phyloP scores from a whole-genome alignment of 2,329 filamentous ascomycete species.

The Fusarium neocosmosporiellum region DNA sequence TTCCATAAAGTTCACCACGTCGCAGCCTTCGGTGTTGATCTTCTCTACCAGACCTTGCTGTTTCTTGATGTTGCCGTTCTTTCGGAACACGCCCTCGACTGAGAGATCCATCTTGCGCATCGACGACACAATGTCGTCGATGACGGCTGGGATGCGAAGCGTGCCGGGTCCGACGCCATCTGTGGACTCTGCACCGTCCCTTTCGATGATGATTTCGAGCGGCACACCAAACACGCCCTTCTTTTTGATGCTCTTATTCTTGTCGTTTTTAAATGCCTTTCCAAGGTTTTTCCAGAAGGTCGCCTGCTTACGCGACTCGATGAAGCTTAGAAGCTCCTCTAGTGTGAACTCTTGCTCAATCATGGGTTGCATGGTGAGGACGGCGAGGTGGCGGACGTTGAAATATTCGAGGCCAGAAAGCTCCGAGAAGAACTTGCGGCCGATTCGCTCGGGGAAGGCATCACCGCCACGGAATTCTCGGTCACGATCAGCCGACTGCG shows the following conservation, averaged over 20 bases:
- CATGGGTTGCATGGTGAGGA: constrained; percentile 93
- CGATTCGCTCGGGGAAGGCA: constrained; percentile 62
- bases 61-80: constrained; percentile 98
- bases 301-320: constrained; percentile 87
- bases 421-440: constrained; percentile 94
- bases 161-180: constrained; percentile 94
- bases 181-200: constrained; percentile 96
- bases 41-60: constrained; percentile 86
- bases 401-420: constrained; percentile 96
- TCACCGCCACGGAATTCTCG: constrained; percentile 65
- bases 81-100: constrained; percentile 97
- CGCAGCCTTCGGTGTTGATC: constrained; percentile 87
- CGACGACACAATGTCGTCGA: constrained; percentile 93
- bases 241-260: constrained; percentile 81
- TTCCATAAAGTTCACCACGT: constrained; percentile 85
- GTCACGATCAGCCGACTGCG: constrained; percentile 65
- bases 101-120: constrained; percentile 99
- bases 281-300: constrained; percentile 99
- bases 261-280: constrained; percentile 93
- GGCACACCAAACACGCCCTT: constrained; percentile 94
- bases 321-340: constrained; percentile 90
- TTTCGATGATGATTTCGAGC: constrained; percentile 88
- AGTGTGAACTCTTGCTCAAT: constrained; percentile 92
- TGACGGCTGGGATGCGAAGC: constrained; percentile 88
- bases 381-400: constrained; percentile 94